These are phyloP conservation scores for Leishmania lainsoni DNA, from an alignment of 208 protist genomes.

Conservation along the genomic window DNA sequence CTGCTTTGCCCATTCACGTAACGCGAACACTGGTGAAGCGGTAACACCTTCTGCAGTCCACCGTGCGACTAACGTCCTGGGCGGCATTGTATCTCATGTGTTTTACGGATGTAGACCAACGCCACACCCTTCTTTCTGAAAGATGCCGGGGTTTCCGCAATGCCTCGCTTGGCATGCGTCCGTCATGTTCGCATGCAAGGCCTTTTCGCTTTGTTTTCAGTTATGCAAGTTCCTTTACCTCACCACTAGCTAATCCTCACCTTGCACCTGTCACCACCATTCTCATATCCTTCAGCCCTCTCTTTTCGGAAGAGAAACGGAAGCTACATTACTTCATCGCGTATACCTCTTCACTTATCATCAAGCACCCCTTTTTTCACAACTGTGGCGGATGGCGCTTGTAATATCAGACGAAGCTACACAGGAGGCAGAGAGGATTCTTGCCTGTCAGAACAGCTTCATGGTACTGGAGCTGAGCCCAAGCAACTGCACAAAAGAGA, in stretches of 20 bases:
- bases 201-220: background rate
- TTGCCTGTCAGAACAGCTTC: conserved; percentile 71
- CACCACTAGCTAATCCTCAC: background rate
- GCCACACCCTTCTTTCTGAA: background rate
- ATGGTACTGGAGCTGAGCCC: conserved; percentile 73
- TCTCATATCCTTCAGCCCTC: background rate
- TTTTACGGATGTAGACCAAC: background rate
- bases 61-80: background rate
- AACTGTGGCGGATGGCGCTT: conserved; percentile 55
- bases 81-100: too few relatives aligned
- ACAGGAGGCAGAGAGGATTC: conserved; percentile 71
- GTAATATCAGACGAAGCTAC: conserved; percentile 63
- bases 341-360: background rate
- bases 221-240: background rate
- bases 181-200: background rate
- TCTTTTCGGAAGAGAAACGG: background rate
- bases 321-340: background rate
- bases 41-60: background rate
- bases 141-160: background rate
- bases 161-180: background rate
- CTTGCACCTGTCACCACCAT: background rate
- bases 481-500: conserved; percentile 44
- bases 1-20: conserved; percentile 1
- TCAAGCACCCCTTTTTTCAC: background rate
- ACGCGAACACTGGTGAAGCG: background rate